These are phyloP conservation scores for Xylariomycetidae sp. DNA, from an alignment of 2,329 filamentous ascomycete species.

Conservation along the genomic window DNA sequence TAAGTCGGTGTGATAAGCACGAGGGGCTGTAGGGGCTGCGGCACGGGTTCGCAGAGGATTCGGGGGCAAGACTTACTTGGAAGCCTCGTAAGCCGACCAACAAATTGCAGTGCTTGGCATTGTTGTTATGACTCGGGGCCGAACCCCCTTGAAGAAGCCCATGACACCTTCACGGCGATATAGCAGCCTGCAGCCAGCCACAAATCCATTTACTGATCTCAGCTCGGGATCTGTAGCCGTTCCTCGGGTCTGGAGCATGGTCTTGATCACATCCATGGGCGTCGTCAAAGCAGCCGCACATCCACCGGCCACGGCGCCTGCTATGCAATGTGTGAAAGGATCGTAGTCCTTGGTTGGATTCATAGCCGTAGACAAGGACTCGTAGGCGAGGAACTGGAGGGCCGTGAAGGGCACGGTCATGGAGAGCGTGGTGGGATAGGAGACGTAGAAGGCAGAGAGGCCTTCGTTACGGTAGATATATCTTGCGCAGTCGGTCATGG, in stretches of 20 bases:
- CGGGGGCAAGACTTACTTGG: constrained; percentile 57
- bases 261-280: constrained; percentile 97
- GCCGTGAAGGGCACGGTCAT: constrained; percentile 99
- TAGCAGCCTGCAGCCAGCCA: constrained; percentile 74
- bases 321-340: constrained; percentile 87
- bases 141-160: constrained; percentile 91
- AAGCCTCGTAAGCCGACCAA: constrained; percentile 76
- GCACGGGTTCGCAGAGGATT: neutral
- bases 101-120: constrained; percentile 99
- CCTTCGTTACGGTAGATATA: constrained; percentile 87
- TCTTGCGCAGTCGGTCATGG: constrained; percentile 79
- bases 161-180: constrained; percentile 76
- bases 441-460: constrained; percentile 90
- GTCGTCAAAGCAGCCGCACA: constrained; percentile 92
- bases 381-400: constrained; percentile 95
- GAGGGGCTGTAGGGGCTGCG: neutral
- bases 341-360: constrained; percentile 85
- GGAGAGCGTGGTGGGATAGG: constrained; percentile 93
- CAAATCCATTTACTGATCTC: constrained; percentile 76
- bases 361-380: constrained; percentile 90
- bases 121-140: constrained; percentile 86
- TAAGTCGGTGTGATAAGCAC: constrained; percentile 3
- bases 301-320: constrained; percentile 87
- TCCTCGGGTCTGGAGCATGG: constrained; percentile 88
- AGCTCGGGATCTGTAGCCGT: constrained; percentile 76